phyloP scores from a whole-genome alignment of 176 grass and related monocot genomes.

The Puccinellia tenuiflora region DNA sequence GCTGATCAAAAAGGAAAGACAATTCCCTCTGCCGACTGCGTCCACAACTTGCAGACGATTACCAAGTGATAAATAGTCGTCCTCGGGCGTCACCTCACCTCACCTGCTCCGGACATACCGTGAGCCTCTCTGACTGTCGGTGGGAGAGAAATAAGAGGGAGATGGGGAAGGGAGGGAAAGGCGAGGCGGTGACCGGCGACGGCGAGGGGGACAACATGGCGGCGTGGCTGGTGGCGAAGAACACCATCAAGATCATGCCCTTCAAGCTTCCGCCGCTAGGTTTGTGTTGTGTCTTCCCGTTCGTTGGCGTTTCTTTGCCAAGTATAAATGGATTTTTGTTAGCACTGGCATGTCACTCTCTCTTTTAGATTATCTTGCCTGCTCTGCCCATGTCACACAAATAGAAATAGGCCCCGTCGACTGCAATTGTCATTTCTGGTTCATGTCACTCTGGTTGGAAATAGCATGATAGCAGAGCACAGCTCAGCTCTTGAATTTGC shows the following conservation, averaged over 20 bases:
- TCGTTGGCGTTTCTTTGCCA: no score
- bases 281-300: constrained; percentile 1
- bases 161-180: constrained; percentile 80
- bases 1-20: background rate
- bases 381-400: background rate
- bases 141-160: background rate
- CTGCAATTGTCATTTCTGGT: no score
- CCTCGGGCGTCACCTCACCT: background rate
- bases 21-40: background rate
- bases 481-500: no score
- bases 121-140: background rate
- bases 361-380: background rate
- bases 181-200: constrained; percentile 36
- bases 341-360: background rate
- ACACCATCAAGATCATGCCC: constrained; percentile 94
- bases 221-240: constrained; percentile 77
- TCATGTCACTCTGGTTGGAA: no score
- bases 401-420: background rate
- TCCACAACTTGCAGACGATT: background rate
- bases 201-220: constrained; percentile 80
- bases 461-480: no score
- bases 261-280: constrained; percentile 72
- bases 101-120: background rate
- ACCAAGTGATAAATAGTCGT: constrained; percentile 18
- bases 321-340: no score